phyloP scores from a whole-genome alignment of 2,329 filamentous ascomycete genomes.

The Tolypocladium cylindrosporum region DNA sequence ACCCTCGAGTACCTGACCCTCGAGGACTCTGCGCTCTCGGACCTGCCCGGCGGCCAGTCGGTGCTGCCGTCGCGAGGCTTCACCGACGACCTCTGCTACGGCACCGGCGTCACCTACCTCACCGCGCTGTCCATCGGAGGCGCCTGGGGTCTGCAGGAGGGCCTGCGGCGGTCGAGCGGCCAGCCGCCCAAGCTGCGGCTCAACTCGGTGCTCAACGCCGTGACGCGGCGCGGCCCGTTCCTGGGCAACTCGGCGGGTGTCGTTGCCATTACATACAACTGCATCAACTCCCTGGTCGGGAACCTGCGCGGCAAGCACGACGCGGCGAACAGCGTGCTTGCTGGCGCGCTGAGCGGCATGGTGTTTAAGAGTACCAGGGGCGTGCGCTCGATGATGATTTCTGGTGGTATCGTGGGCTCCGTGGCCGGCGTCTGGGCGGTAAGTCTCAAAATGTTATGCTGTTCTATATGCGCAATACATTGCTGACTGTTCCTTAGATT shows the following conservation, averaged over 20 bases:
- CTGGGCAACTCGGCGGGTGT: constrained; percentile 93
- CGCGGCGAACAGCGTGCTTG: constrained; percentile 75
- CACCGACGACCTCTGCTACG: constrained; percentile 97
- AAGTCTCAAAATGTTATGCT: constrained; percentile 30
- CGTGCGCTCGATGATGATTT: constrained; percentile 86
- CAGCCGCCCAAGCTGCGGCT: constrained; percentile 83
- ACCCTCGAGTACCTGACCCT: constrained; percentile 90
- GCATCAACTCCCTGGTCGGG: constrained; percentile 76
- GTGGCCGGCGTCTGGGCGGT: constrained; percentile 87
- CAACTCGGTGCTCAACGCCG: constrained; percentile 89
- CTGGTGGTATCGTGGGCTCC: constrained; percentile 76
- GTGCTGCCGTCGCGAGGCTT: constrained; percentile 91
- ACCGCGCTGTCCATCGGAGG: constrained; percentile 79
- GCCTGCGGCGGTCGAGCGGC: constrained; percentile 65
- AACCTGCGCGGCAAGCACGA: constrained; percentile 79
- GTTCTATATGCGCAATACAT: constrained; percentile 1
- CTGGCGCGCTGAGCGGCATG: constrained; percentile 82
- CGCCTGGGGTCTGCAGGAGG: constrained; percentile 86
- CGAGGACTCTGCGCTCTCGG: constrained; percentile 81
- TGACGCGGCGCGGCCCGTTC: constrained; percentile 88
- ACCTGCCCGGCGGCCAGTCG: constrained; percentile 76
- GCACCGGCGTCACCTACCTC: constrained; percentile 89
- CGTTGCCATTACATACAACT: constrained; percentile 93
- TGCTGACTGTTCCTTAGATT: constrained; percentile 15
- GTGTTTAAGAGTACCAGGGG: constrained; percentile 95